Percentiles rank a stretch among this genome's conserved stretches.
These are phyloP conservation scores for Rachicladosporium sp. DNA, from an alignment of 2,329 filamentous ascomycete species.

Conservation along the genomic window DNA sequence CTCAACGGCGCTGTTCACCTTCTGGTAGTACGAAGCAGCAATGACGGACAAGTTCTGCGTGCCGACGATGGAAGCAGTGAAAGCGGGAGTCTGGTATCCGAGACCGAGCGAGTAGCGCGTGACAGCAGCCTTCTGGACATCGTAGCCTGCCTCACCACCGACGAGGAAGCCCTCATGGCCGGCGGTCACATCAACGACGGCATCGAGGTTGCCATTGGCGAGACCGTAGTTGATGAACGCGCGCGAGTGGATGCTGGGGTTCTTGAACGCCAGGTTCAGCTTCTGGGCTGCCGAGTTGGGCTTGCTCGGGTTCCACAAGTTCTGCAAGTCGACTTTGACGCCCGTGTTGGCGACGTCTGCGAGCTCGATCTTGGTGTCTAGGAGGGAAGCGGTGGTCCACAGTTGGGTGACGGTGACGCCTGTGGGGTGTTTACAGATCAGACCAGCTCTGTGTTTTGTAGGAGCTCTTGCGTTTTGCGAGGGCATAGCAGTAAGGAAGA, in stretches of 20 bases:
- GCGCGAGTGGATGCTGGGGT: constrained; percentile 92
- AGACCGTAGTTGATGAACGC: constrained; percentile 91
- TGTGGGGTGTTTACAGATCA: constrained; percentile 33
- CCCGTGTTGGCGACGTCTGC: constrained; percentile 93
- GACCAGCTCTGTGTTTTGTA: constrained; percentile 11
- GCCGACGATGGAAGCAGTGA: constrained; percentile 86
- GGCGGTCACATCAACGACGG: constrained; percentile 70
- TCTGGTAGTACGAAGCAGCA: constrained; percentile 97
- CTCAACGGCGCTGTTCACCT: constrained; percentile 96
- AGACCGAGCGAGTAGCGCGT: constrained; percentile 93
- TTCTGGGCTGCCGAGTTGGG: constrained; percentile 70
- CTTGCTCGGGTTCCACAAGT: constrained; percentile 84
- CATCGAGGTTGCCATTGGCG: constrained; percentile 65
- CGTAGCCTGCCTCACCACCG: constrained; percentile 88
- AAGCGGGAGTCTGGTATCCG: constrained; percentile 77
- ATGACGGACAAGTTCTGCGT: constrained; percentile 95
- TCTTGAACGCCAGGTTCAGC: constrained; percentile 99
- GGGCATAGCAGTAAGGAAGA: constrained; percentile 11
- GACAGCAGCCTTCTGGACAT: constrained; percentile 93
- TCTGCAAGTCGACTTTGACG: constrained; percentile 92
- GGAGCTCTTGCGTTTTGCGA: constrained; percentile 7
- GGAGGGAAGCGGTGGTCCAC: constrained; percentile 94
- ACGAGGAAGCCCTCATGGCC: constrained; percentile 98
- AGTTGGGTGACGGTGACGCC: constrained; percentile 94
- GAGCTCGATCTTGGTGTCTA: constrained; percentile 97